A percentile compares a stretch with the other conserved stretches of the same genome.
Conservation (phyloP, 371 early-diverging fungal genomes). For the Mucor circinelloides region DNA sequence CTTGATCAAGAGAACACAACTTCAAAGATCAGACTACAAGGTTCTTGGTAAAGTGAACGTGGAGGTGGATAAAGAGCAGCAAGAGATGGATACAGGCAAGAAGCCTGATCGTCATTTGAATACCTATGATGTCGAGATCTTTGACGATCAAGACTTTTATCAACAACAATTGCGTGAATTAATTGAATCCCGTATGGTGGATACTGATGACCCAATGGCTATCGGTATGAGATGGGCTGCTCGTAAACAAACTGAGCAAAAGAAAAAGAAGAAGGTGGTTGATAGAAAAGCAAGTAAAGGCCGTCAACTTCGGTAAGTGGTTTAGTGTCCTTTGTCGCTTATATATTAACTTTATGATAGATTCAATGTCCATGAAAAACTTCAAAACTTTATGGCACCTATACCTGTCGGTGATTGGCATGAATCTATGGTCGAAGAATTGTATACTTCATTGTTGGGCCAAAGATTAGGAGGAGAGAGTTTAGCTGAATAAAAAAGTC, state of each 20-base stretch:
- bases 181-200: constrained; percentile 90
- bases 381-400: constrained; percentile 95
- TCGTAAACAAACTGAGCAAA: constrained; percentile 67
- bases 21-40: constrained; percentile 73
- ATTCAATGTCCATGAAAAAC: constrained; percentile 92
- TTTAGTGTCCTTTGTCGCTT: not conserved
- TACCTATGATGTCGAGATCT: constrained; percentile 83
- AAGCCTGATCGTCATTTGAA: constrained; percentile 67
- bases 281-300: constrained; percentile 93
- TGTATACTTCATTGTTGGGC: constrained; percentile 85
- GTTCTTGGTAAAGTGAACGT: constrained; percentile 55
- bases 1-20: constrained; percentile 83
- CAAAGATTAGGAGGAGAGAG: constrained; percentile 33
- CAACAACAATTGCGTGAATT: constrained; percentile 90
- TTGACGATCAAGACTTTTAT: constrained; percentile 96
- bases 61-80: constrained; percentile 8
- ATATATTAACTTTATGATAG: constrained; percentile 29
- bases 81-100: constrained; percentile 26
- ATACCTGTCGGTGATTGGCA: constrained; percentile 88
- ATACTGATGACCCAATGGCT: constrained; percentile 81
- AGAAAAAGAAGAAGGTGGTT: constrained; percentile 71
- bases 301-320: constrained; percentile 70
- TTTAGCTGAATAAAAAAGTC: constrained; percentile 10
- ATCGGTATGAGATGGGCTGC: constrained; percentile 86
- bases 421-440: constrained; percentile 87